Conservation (phyloP, 73 alveolate species). For the Paramecium sonneborni region DNA sequence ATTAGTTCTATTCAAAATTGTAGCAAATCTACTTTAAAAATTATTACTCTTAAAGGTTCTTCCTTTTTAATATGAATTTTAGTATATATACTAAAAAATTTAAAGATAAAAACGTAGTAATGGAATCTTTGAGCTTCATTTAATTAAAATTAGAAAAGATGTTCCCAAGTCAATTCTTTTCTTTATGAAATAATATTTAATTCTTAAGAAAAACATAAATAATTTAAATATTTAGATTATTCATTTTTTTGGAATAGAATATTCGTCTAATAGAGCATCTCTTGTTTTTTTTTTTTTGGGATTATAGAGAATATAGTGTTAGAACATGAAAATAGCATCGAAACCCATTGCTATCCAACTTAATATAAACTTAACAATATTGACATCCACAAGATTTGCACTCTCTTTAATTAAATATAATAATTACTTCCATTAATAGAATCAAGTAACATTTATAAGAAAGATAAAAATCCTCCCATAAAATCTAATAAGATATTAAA, state of each 20-base stretch:
- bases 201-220: neutral
- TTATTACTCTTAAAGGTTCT: too few species aligned
- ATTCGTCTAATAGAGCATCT: constrained; percentile 8
- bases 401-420: neutral
- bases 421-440: neutral
- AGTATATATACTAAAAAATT: too few species aligned
- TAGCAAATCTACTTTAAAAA: too few species aligned
- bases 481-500: constrained; percentile 89
- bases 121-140: too few species aligned
- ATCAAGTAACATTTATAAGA: constrained; percentile 83
- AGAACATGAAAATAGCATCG: constrained; percentile 28
- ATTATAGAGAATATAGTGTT: constrained; percentile 24
- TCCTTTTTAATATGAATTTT: too few species aligned
- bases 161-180: neutral
- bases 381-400: neutral
- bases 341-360: constrained; percentile 55
- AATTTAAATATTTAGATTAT: neutral
- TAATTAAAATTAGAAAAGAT: too few species aligned
- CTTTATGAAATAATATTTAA: neutral
- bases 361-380: constrained; percentile 16
- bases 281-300: neutral
- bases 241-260: neutral
- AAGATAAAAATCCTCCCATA: constrained; percentile 89
- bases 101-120: too few species aligned
- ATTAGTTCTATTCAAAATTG: too few species aligned